Conservation (phyloP, 1,139 yeast genomes). For the Hyphopichia khmerensis region DNA sequence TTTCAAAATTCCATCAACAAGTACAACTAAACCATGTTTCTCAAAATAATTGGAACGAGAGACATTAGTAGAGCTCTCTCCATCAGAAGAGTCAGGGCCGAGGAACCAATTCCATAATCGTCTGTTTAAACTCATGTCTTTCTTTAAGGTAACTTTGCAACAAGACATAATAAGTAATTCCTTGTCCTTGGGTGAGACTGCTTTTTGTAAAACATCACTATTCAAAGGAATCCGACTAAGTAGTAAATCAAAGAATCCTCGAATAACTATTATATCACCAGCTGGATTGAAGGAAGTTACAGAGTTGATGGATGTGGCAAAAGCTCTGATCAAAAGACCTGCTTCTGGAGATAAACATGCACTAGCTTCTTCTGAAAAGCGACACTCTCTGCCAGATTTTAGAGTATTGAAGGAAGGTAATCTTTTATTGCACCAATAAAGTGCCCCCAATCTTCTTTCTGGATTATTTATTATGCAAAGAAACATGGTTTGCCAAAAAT, state of each 20-base stretch:
- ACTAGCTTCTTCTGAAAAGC: constrained; percentile 54
- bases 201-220: constrained; percentile 52
- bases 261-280: constrained; percentile 65
- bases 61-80: constrained; percentile 7
- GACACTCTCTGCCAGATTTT: constrained; percentile 11
- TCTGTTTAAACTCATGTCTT: constrained; percentile 92
- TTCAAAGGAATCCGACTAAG: constrained; percentile 65
- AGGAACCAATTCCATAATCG: constrained; percentile 90
- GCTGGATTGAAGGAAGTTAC: constrained; percentile 40
- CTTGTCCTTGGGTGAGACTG: constrained; percentile 53
- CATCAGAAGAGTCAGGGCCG: constrained; percentile 58
- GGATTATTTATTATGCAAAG: constrained; percentile 73
- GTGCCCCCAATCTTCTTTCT: constrained; percentile 80
- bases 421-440: constrained; percentile 68
- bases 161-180: constrained; percentile 62
- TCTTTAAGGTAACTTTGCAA: constrained; percentile 65
- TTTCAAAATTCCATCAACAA: constrained; percentile 53
- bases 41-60: constrained; percentile 57
- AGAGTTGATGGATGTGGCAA: constrained; percentile 63
- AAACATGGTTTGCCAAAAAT: constrained; percentile 86
- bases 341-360: constrained; percentile 71
- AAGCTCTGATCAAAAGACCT: constrained; percentile 72
- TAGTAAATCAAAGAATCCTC: constrained; percentile 86
- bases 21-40: constrained; percentile 48
- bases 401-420: constrained; percentile 53